Conservation (phyloP, 495 filamentous ascomycete species). For the Neurospora terricola region DNA sequence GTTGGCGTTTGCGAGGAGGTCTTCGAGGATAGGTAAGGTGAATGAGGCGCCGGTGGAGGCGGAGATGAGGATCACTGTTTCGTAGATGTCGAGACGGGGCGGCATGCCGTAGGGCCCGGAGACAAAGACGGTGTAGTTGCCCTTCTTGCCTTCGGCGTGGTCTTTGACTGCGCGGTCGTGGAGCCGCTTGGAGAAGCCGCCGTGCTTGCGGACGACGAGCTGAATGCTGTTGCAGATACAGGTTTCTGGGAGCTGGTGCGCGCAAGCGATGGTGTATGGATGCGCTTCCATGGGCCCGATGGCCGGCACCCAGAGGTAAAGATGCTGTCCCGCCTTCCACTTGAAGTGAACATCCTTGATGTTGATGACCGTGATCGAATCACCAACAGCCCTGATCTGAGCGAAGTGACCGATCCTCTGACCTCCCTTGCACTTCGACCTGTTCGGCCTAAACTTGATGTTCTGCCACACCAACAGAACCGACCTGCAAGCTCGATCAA, state of each 20-base stretch:
- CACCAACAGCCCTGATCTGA: conserved; percentile 50
- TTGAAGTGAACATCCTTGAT: conserved; percentile 57
- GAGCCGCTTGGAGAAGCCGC: conserved; percentile 59
- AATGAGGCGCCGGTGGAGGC: conserved; percentile 50
- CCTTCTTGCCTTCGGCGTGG: conserved; percentile 19
- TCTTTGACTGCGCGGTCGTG: conserved; percentile 51
- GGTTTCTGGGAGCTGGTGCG: conserved; percentile 31
- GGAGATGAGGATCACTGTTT: conserved; percentile 48
- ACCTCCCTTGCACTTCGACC: conserved; percentile 28
- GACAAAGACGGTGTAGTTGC: conserved; percentile 37
- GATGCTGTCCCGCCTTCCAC: conserved; percentile 72
- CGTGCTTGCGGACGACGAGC: conserved; percentile 60
- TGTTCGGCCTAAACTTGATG: conserved; percentile 34
- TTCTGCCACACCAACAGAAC: conserved; percentile 52
- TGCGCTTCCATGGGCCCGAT: conserved; percentile 64
- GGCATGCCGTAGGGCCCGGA: conserved; percentile 50
- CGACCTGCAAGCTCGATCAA: conserved; percentile 54
- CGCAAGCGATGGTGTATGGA: conserved; percentile 67
- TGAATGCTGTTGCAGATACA: conserved; percentile 54
- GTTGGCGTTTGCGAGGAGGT: conserved; percentile 31
- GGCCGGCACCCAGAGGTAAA: conserved; percentile 63
- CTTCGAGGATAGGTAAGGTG: conserved; percentile 46
- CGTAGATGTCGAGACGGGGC: conserved; percentile 46
- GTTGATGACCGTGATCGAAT: conserved; percentile 56
- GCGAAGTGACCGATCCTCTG: conserved; percentile 46